A percentile compares a stretch with the other conserved stretches of the same genome.
These are phyloP conservation scores for Kluyveromyces wickerhamii DNA, from an alignment of 805 yeast genomes.

Conservation along the genomic window DNA sequence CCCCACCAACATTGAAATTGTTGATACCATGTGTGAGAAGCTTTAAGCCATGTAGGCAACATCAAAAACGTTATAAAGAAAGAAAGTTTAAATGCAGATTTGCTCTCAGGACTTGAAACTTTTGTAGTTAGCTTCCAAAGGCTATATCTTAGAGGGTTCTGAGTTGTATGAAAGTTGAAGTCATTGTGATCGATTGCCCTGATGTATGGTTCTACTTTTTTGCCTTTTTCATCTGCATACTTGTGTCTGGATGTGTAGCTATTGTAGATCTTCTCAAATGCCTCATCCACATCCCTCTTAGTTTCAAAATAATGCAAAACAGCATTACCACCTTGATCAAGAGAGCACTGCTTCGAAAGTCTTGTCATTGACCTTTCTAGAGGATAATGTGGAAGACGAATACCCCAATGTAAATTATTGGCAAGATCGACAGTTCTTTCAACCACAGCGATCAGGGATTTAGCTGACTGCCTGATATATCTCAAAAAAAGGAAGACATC, in stretches of 20 bases:
- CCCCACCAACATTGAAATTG: slow-evolving; percentile 38
- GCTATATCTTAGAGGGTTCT: slow-evolving; percentile 29
- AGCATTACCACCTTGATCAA: slow-evolving; percentile 42
- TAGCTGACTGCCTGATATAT: slow-evolving; percentile 36
- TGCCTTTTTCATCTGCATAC: slow-evolving; percentile 7
- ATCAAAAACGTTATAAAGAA: slow-evolving; percentile 32
- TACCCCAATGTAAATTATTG: slow-evolving; percentile 28
- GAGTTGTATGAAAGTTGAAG: slow-evolving; percentile 34
- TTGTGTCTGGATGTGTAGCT: slow-evolving; percentile 36
- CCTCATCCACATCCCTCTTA: slow-evolving; percentile 38
- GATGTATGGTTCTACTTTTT: slow-evolving; percentile 11
- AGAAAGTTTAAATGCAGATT: slow-evolving; percentile 37
- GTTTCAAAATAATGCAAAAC: slow-evolving; percentile 37
- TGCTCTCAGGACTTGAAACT: slow-evolving; percentile 33
- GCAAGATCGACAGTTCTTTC: slow-evolving; percentile 21
- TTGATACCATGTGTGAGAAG: slow-evolving; percentile 36
- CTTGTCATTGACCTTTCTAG: slow-evolving; percentile 34
- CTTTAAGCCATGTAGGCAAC: slow-evolving; percentile 38
- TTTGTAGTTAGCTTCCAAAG: slow-evolving; percentile 33
- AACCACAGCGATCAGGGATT: slow-evolving; percentile 24
- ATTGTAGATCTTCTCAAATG: slow-evolving; percentile 38
- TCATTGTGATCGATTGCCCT: slow-evolving; percentile 38
- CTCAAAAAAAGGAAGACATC: slow-evolving; percentile 35
- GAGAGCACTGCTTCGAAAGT: slow-evolving; percentile 35
- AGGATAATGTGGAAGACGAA: slow-evolving; percentile 34